Percentiles rank a stretch among this genome's conserved stretches.
phyloP scores from a whole-genome alignment of 495 filamentous ascomycete genomes.

The Hyaloscypha variabilis region DNA sequence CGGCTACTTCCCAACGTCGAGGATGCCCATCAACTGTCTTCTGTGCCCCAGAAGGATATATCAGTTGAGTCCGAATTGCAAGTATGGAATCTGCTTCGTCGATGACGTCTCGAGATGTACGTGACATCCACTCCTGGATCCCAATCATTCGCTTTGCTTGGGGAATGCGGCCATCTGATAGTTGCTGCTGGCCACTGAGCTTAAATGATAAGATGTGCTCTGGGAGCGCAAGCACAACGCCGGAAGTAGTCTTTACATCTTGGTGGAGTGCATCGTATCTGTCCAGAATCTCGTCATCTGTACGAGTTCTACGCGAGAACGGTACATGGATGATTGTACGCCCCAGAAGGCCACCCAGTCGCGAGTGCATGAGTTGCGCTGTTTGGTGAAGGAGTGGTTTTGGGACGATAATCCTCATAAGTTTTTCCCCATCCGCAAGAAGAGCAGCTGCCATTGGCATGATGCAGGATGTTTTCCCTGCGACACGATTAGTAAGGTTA shows the following conservation, averaged over 20 bases:
- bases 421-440: slow-evolving; percentile 17
- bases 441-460: slow-evolving; percentile 24
- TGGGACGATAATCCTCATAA: slow-evolving; percentile 25
- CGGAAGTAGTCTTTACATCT: slow-evolving; percentile 7
- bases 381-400: slow-evolving; percentile 24
- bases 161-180: slow-evolving; percentile 8
- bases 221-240: slow-evolving; percentile 21
- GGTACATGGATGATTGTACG: slow-evolving; percentile 21
- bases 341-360: slow-evolving; percentile 25
- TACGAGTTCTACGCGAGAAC: slow-evolving; percentile 20
- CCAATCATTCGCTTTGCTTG: slow-evolving; percentile 13
- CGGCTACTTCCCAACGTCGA: slow-evolving; percentile 47
- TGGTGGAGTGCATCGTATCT: slow-evolving; percentile 1
- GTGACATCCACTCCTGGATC: slow-evolving; percentile 48
- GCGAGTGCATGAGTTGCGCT: slow-evolving; percentile 11
- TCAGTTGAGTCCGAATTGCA: slow-evolving; percentile 47
- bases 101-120: slow-evolving; percentile 50
- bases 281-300: background rate
- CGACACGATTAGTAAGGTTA: background rate
- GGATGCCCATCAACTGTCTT: slow-evolving; percentile 52
- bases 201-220: slow-evolving; percentile 28
- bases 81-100: slow-evolving; percentile 60
- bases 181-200: slow-evolving; percentile 19
- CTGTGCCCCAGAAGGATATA: slow-evolving; percentile 51
- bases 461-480: slow-evolving; percentile 28